phyloP scores from a whole-genome alignment of 139 green algal genomes.

The Chlorella sp. region DNA sequence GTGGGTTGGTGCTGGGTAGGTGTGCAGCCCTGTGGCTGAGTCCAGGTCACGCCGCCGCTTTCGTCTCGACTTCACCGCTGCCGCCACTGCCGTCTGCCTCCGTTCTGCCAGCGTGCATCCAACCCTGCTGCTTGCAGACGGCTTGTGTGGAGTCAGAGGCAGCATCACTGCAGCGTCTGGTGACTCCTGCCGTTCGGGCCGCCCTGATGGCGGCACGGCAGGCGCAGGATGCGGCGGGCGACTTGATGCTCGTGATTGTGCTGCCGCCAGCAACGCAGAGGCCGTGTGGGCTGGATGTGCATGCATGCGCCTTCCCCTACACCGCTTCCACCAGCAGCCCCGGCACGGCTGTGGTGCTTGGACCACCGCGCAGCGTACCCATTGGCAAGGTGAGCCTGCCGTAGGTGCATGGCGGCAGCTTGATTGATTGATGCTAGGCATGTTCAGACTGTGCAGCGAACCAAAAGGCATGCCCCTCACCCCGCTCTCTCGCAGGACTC shows the following conservation, averaged over 20 bases:
- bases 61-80: too few species aligned
- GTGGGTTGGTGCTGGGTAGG: too few species aligned
- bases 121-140: not conserved
- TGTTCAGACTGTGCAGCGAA: too few species aligned
- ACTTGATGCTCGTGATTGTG: constrained; percentile 24
- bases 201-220: not conserved
- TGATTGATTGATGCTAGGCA: too few species aligned
- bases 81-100: too few species aligned
- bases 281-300: not conserved
- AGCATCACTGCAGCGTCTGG: not conserved
- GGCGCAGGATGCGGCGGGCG: not conserved
- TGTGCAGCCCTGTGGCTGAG: too few species aligned
- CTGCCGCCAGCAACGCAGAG: not conserved
- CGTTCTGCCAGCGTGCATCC: too few species aligned
- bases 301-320: not conserved
- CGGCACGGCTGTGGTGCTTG: constrained; percentile 29
- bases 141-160: not conserved
- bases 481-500: constrained; percentile 16
- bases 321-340: not conserved
- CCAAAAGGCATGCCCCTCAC: too few species aligned
- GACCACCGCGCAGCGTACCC: constrained; percentile 21
- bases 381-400: constrained; percentile 24
- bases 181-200: not conserved
- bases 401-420: too few species aligned
- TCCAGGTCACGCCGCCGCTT: too few species aligned